These are phyloP conservation scores for Diplocarpon rosae DNA, from an alignment of 2,329 filamentous ascomycete species.

Conservation along the genomic window DNA sequence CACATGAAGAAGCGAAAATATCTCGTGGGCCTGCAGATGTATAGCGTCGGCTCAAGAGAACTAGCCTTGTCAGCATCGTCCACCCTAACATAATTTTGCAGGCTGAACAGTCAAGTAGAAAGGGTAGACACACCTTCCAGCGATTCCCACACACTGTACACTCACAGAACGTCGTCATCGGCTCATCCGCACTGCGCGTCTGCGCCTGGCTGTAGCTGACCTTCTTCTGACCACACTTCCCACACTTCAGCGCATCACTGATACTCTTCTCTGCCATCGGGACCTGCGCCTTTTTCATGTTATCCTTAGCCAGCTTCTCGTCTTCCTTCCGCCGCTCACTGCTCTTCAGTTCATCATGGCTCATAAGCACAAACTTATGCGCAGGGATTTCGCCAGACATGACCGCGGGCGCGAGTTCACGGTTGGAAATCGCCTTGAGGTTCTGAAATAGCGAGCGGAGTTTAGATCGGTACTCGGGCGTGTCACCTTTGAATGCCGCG, in stretches of 20 bases:
- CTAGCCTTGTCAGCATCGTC: conserved; percentile 17
- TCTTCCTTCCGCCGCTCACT: conserved; percentile 70
- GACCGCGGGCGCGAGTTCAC: conserved; percentile 63
- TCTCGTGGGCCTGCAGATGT: too few relatives aligned
- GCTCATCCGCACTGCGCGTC: conserved; percentile 90
- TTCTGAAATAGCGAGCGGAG: conserved; percentile 90
- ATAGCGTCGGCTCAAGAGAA: conserved; percentile 22
- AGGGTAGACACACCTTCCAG: conserved; percentile 52
- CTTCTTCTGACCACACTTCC: conserved; percentile 86
- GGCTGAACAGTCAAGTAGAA: neutral
- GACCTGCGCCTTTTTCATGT: conserved; percentile 95
- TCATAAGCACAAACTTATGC: conserved; percentile 73
- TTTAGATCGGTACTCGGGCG: conserved; percentile 70
- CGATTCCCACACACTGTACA: conserved; percentile 59
- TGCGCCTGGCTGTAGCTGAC: conserved; percentile 95
- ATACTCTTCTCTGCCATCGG: conserved; percentile 86
- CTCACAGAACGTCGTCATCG: conserved; percentile 69
- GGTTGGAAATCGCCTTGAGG: conserved; percentile 85
- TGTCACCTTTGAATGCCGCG: conserved; percentile 57
- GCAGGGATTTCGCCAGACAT: conserved; percentile 62
- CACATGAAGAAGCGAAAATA: conserved; percentile 14
- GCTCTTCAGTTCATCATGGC: conserved; percentile 82
- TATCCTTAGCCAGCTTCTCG: conserved; percentile 69
- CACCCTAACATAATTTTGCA: too few relatives aligned
- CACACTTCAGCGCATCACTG: conserved; percentile 76